Base-by-base conservation (phyloP, 2,329 filamentous ascomycete species). In the Xylariaceae sp. region DNA sequence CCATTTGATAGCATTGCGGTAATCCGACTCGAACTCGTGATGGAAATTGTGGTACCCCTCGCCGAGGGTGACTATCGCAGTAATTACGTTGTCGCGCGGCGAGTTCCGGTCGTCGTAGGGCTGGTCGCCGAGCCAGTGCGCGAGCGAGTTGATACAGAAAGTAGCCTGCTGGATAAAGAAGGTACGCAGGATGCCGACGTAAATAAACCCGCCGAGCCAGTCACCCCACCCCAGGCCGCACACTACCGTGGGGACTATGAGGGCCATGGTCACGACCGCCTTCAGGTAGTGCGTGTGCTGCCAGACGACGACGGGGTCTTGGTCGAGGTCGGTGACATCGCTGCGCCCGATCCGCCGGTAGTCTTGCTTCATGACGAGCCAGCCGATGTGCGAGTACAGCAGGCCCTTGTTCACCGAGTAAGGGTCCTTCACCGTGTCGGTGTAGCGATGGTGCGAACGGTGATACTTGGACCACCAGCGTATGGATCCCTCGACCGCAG, bases 1-100 rank as follows among this genome's bases (percentile, higher is more conserved):
- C 90, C 91, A 96, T 76, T 91, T 82, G 66, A 95, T 93, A 60
- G 90, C 91, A 73, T 96, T 96, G 73, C 91, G 90, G 85, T 95
- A 96, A 75, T 96, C 91, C 10, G 90, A 93, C 52, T 91, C 91
- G 78, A 96, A 96, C 75, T 96, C 91, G 82, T 96, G 91, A 78
- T 96, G 91, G 83, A 96, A 96, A 83, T 96, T 96, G 83, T 96
- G 91, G 79, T 96, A 96, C 26, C 91, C 91, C 77, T 93, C 91
- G 47, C 91, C 91, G 20, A 96, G 87, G 43, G 91, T 96, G 66
- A 91, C 87, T 18, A 96, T 78, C 44, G 91, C 91, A 41, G 91
- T 96, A 75, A 96, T 85, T 71, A 93, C 83, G 76, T 96, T 90
- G 70, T 96, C 91, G 73, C 91, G 88, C 62, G 91, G 91, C 59